These are phyloP conservation scores for Fagopyrum esculentum DNA, from an alignment of 148 eudicot species.

Conservation along the genomic window DNA sequence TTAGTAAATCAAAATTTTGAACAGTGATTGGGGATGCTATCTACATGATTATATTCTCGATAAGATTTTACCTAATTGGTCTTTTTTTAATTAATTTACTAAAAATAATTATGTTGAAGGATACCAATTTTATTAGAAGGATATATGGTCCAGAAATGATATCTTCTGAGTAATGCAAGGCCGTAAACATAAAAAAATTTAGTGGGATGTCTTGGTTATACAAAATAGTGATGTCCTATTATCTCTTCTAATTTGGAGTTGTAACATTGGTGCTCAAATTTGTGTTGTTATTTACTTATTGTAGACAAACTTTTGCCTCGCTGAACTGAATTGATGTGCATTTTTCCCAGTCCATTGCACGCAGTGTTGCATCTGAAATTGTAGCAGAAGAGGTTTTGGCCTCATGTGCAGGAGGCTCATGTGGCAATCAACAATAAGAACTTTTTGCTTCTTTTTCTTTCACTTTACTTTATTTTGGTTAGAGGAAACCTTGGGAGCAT, in stretches of 20 bases:
- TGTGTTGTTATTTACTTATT: not conserved
- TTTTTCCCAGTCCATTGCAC: conserved; percentile 58
- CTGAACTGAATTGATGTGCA: not conserved
- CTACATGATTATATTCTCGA: not conserved
- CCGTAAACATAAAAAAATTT: not conserved
- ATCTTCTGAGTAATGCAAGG: not conserved
- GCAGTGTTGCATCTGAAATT: conserved; percentile 61
- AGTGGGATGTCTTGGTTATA: not conserved
- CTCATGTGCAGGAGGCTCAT: conserved; percentile 85
- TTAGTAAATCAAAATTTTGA: not conserved
- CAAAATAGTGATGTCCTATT: too few species aligned
- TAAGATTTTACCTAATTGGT: not conserved
- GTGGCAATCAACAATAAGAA: conserved; percentile 90
- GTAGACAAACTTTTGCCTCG: not conserved
- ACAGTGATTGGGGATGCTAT: not conserved
- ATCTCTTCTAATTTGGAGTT: too few species aligned
- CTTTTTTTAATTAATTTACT: not conserved
- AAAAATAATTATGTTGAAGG: not conserved
- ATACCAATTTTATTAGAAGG: not conserved
- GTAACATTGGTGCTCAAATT: not conserved
- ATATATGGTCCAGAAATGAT: not conserved
- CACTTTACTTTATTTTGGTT: not conserved
- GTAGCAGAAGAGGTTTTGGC: conserved; percentile 70
- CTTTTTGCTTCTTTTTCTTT: not conserved
- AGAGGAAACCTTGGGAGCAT: not conserved